These are phyloP conservation scores for Saprolegnia diclina DNA, from an alignment of 352 stramenopile species.

Conservation along the genomic window DNA sequence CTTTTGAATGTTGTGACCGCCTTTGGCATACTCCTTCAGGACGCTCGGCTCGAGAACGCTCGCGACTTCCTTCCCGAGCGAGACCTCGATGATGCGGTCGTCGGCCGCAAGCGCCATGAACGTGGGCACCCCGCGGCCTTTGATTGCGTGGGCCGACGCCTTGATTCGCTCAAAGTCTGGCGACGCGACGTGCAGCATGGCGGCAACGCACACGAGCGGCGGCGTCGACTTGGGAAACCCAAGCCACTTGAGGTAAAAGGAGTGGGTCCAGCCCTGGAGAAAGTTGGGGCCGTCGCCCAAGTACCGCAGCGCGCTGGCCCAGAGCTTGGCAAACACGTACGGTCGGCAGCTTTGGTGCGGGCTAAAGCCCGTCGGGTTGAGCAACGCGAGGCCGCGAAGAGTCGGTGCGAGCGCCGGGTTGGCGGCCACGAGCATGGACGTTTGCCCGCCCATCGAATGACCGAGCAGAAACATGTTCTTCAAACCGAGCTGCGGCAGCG, in stretches of 20 bases:
- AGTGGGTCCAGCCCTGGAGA: neutral
- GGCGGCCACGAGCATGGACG: conserved; percentile 2
- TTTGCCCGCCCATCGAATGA: conserved; percentile 7
- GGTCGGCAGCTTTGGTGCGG: too few species aligned
- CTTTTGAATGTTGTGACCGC: conserved; percentile 14
- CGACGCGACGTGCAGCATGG: neutral
- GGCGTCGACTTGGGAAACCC: neutral
- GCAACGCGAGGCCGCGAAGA: conserved; percentile 4
- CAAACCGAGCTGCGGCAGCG: neutral
- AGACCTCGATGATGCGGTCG: neutral
- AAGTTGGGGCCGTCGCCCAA: neutral
- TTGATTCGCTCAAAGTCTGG: neutral
- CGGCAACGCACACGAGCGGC: too few species aligned
- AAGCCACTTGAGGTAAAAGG: neutral
- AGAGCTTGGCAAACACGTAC: neutral
- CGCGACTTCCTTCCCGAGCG: neutral
- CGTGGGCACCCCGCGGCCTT: neutral
- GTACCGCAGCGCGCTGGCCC: neutral
- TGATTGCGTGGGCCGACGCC: neutral
- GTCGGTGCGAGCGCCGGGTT: neutral
- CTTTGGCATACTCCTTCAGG: neutral
- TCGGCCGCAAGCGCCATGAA: neutral
- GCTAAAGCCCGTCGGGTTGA: conserved; percentile 1
- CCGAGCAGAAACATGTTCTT: neutral
- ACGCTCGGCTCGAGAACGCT: neutral